A percentile compares a stretch with the other conserved stretches of the same genome.
Evolutionary conservation across 371 early-diverging fungal genomes (phyloP).

Genomic region (Nematocida sp.): DNA sequence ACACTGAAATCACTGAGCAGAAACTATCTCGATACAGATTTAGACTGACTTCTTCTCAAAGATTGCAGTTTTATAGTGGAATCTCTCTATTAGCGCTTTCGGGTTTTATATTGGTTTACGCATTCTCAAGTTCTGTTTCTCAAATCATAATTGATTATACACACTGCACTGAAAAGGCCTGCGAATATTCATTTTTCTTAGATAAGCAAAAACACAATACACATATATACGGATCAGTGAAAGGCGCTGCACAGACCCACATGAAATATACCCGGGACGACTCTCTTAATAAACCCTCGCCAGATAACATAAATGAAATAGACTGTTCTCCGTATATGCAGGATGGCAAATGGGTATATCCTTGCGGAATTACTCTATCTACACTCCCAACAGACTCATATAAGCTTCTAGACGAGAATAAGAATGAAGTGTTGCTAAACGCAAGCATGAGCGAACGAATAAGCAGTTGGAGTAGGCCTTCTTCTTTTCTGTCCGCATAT

Average conservation of each 20-base stretch:
- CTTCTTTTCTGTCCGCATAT: constrained; percentile 38
- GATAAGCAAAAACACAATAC: neutral
- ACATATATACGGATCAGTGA: constrained; percentile 33
- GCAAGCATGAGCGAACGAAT: neutral
- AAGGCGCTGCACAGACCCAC: constrained; percentile 43
- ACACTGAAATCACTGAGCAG: constrained; percentile 40
- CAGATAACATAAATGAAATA: neutral
- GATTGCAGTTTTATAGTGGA: neutral
- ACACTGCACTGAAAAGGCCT: constrained; percentile 8
- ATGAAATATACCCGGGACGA: constrained; percentile 20
- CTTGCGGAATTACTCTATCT: constrained; percentile 19
- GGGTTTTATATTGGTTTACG: neutral
- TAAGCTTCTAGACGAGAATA: constrained; percentile 1
- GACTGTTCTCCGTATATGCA: constrained; percentile 18
- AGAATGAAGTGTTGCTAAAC: neutral
- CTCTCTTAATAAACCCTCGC: neutral
- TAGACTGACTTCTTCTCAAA: neutral
- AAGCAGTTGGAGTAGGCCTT: constrained; percentile 25
- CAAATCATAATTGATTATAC: constrained; percentile 27
- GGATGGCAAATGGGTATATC: constrained; percentile 44
- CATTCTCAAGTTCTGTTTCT: neutral
- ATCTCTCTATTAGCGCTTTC: neutral
- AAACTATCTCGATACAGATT: constrained; percentile 40
- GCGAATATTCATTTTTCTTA: constrained; percentile 27
- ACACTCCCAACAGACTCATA: constrained; percentile 42